phyloP scores from a whole-genome alignment of 2,329 filamentous ascomycete genomes.

The Microdochium bolleyi region DNA sequence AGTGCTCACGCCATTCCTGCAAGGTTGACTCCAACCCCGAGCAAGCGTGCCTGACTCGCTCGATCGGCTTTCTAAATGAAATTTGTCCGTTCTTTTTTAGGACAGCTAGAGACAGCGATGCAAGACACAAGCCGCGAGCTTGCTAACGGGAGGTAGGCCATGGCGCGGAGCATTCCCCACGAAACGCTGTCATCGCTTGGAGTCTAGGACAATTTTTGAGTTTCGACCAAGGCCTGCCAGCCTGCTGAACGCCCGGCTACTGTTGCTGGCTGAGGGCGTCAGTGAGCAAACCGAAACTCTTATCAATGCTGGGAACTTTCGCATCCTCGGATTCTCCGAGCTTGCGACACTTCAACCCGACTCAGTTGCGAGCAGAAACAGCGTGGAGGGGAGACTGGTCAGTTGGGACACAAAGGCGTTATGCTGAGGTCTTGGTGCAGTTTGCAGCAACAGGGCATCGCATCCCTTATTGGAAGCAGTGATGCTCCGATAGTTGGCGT shows the following conservation, averaged over 20 bases:
- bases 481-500: no score
- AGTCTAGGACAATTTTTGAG: background rate
- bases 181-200: background rate
- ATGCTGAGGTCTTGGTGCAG: no score
- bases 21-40: background rate
- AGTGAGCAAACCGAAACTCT: background rate
- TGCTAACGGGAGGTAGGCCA: background rate
- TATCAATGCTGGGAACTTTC: no score
- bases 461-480: no score
- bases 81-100: background rate
- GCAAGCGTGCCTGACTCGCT: background rate
- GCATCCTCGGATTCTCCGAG: no score
- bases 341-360: no score
- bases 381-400: no score
- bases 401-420: no score
- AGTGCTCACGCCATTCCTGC: no score
- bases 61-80: background rate
- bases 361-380: no score
- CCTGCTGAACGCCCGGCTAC: background rate
- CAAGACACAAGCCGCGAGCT: background rate
- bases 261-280: background rate
- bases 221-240: background rate
- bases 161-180: background rate
- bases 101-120: background rate
- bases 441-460: no score